Percentiles rank a stretch among this genome's conserved stretches.
Conservation (phyloP, 176 grass and related monocot genomes). For the Zizania latifolia region DNA sequence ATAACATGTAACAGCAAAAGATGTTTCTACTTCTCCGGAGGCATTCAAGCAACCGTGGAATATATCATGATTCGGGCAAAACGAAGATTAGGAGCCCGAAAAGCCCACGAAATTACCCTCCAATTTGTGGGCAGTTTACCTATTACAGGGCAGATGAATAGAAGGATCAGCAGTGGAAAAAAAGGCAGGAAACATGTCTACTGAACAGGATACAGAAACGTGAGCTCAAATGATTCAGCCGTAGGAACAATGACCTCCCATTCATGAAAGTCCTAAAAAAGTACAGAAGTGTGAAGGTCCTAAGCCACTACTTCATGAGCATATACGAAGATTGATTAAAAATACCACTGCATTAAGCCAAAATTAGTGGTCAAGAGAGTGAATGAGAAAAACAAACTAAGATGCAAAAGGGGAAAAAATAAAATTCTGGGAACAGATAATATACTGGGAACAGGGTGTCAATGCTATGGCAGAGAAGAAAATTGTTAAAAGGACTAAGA, state of each 20-base stretch:
- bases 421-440: not conserved
- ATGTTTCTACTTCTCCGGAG: not conserved
- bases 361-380: not conserved
- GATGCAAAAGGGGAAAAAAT: not conserved
- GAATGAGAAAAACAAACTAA: not conserved
- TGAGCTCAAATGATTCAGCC: not conserved
- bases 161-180: not conserved
- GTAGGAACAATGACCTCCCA: constrained; percentile 13
- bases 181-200: not conserved
- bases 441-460: not conserved
- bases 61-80: constrained; percentile 13
- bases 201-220: not conserved
- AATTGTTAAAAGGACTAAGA: not conserved
- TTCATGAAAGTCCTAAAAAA: not conserved
- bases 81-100: constrained; percentile 5
- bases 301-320: not conserved
- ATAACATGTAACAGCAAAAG: not conserved
- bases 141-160: not conserved
- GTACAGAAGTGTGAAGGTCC: not conserved
- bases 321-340: not conserved
- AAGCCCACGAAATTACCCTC: constrained; percentile 4
- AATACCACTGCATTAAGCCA: constrained; percentile 4
- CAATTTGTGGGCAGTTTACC: constrained; percentile 3
- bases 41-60: not conserved
- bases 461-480: not conserved